phyloP scores from a whole-genome alignment of 768 basidiomycete genomes.

The Omphalotus guepiniiformis region DNA sequence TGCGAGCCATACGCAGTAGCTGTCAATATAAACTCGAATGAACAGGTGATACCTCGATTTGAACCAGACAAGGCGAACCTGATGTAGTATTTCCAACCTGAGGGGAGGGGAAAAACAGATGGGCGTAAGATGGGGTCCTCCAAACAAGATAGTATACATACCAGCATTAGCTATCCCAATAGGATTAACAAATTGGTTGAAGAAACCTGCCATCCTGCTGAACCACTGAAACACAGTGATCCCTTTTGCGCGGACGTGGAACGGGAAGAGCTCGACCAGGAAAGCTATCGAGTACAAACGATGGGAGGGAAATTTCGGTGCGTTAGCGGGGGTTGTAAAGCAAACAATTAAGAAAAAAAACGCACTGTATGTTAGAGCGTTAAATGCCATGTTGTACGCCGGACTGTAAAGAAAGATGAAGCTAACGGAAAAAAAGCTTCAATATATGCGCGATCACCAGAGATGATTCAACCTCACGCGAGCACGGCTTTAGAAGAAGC shows the following conservation, averaged over 20 bases:
- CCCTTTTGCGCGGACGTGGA: constrained; percentile 56
- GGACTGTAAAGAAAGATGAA: constrained; percentile 58
- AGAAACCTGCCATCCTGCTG: constrained; percentile 49
- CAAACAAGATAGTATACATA: constrained; percentile 10
- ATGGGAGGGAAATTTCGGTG: background rate
- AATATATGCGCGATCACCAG: background rate
- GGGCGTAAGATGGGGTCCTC: background rate
- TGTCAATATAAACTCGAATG: constrained; percentile 7
- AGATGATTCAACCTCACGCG: constrained; percentile 28
- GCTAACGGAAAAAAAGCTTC: constrained; percentile 19
- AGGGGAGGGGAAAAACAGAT: background rate
- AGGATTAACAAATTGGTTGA: constrained; percentile 66
- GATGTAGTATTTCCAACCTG: constrained; percentile 57
- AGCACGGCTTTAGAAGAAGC: constrained; percentile 46
- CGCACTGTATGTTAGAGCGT: constrained; percentile 53
- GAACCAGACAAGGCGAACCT: constrained; percentile 23
- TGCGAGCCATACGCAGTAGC: constrained; percentile 46
- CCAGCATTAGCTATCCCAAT: constrained; percentile 54
- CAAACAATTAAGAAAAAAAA: background rate
- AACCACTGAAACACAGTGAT: constrained; percentile 60
- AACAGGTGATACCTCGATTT: background rate
- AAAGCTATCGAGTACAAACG: constrained; percentile 34
- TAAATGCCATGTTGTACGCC: constrained; percentile 51
- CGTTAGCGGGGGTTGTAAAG: background rate
- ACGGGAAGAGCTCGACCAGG: constrained; percentile 68